Evolutionary conservation across 2,329 filamentous ascomycete genomes (phyloP).

Genomic region (Chalaropsis thielavioides): DNA sequence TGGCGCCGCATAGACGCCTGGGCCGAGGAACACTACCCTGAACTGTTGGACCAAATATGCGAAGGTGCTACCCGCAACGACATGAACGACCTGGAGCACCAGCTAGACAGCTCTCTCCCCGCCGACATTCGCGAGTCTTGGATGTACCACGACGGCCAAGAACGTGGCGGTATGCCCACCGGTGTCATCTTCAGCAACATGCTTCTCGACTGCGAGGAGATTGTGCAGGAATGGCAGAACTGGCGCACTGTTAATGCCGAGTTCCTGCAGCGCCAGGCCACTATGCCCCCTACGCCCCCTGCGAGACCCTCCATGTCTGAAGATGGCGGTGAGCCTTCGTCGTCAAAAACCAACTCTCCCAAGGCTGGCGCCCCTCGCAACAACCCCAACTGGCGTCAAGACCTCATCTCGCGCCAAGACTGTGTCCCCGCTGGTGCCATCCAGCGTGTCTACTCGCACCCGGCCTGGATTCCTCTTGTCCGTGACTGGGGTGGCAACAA

Average conservation of each 20-base stretch:
- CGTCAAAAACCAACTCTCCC: conserved; percentile 38
- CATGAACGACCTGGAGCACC: conserved; percentile 90
- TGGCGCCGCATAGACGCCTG: conserved; percentile 91
- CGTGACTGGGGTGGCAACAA: conserved; percentile 99
- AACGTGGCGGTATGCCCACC: conserved; percentile 78
- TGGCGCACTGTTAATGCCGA: conserved; percentile 91
- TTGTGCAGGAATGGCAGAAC: conserved; percentile 93
- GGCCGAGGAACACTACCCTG: conserved; percentile 89
- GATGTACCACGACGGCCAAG: conserved; percentile 88
- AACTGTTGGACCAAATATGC: conserved; percentile 84
- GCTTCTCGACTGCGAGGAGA: conserved; percentile 95
- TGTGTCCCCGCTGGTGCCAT: conserved; percentile 76
- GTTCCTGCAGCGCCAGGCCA: conserved; percentile 49
- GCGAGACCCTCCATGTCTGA: conserved; percentile 43
- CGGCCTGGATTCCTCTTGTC: conserved; percentile 88
- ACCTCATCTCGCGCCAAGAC: conserved; percentile 70
- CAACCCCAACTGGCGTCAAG: conserved; percentile 59
- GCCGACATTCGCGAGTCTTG: conserved; percentile 88
- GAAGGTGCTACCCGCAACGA: conserved; percentile 89
- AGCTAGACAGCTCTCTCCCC: conserved; percentile 84
- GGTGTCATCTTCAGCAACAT: conserved; percentile 89
- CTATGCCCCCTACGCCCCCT: conserved; percentile 25
- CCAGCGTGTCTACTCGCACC: conserved; percentile 85
- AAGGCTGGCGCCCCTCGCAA: conserved; percentile 27
- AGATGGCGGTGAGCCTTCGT: conserved; percentile 49